Base-by-base conservation (phyloP, 768 basidiomycete species). In the Lyophyllum shimeji region DNA sequence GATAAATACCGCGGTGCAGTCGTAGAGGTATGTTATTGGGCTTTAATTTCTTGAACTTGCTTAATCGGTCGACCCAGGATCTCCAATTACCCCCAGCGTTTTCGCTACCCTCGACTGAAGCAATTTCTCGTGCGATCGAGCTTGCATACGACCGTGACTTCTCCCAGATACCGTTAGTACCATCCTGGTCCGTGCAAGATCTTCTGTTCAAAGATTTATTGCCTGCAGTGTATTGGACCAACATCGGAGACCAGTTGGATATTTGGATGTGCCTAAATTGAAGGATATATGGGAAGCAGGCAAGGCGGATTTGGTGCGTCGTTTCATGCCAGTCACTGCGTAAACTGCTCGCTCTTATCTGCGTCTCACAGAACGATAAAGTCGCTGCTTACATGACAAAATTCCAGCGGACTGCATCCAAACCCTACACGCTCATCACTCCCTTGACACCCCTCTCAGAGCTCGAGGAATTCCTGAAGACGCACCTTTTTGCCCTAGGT, bases 61-160 rank as follows among this genome's bases (percentile, higher is more conserved):
- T 29, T 50, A 25, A 51, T 46, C 50, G 11, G 49, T 51, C 20
- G 45, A 20, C 50, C n/a, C 60, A 88, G 86, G 89, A 90, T 69
- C 77, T 91, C 4, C 90, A 92, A 77, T 72, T 92, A 0, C 87
- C 93, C 0, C 95, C 95, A 8, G 95, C 94, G 0, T 95, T 95
- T 69, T 83, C 88, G 15, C 77, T 96, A 2, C 87, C 89, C 7
- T 73, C 79, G 11, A 78, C 79, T 55, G 92, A 92, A 64, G 78
- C 83, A 18, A 85, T 95, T 55, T 79, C 82, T 8, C 78, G 82
- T 21, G 94, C 91, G 1, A 83, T 96, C 25, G 92, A 93, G 62
- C 80, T 89, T 23, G 95, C 94, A 0, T 96, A 95, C 63, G 95
- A 97, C 61, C 85, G 93, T 31, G 95, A 97, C 67, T 97, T 95